Base-by-base conservation (phyloP, 1,284 basidiomycete genomes). In the Chalciporus sp. region DNA sequence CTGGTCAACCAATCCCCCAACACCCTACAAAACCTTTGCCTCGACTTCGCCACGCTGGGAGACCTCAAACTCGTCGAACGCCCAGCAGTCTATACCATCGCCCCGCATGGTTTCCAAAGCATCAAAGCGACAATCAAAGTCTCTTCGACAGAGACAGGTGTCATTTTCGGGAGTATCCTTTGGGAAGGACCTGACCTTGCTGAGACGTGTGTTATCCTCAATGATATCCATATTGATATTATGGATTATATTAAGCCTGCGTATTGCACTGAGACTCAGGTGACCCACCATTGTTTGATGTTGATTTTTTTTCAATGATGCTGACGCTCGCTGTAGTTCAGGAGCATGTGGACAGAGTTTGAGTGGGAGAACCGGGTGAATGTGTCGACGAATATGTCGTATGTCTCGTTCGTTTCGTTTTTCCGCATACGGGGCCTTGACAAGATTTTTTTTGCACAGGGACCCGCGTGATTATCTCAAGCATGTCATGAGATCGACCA, bases 181-280 rank as follows among this genome's bases (percentile, higher is more conserved):
- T 99, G 97, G 88, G 94, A 96, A 62, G 92, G 91, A n/a, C 86
- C 87, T 5, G 91, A 88, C 45, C 86, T 95, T 62, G 81, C 87
- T 0, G 93, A 96, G 68, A 86, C 86, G 47, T 94, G 87, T 72
- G 94, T 94, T 37, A 95, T 99, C 47, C 74, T 98, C 66, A 98
- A 95, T 72, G 96, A 98, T 74, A 95, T 98, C 56, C 95, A 98
- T 74, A 94, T 98, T 61, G 97, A 99, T 73, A 98, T 99, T 62
- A 96, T 99, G 92, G 96, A 98, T 73, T 99, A 98, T 74, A 99
- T 99, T 78, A 94, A 97, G 72, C 95, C 96, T 0, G 94, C 95
- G 4, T 92, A 92, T 68, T 97, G 95, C 74, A 97, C 90, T 55
- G 96, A 99, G 72, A 87, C 91, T 29, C 92, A 96, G 83, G 93